Conservation (phyloP, 164 flowering plant species). For the Akebia trifoliata region DNA sequence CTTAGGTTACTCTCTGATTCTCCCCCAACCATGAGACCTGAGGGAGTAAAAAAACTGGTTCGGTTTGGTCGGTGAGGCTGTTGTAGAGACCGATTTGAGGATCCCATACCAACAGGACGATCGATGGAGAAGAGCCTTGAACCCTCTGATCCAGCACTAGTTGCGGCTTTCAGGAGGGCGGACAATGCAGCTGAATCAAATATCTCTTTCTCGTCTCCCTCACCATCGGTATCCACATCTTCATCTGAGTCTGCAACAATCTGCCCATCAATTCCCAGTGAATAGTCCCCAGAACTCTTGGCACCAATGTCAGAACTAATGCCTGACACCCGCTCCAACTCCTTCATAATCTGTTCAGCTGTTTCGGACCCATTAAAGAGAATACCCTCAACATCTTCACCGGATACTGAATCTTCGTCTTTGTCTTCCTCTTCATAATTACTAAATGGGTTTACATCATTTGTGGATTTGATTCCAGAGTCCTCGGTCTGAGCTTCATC, state of each 20-base stretch:
- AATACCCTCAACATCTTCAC: slow-evolving; percentile 46
- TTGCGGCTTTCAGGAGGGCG: slow-evolving; percentile 88
- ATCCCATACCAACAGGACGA: slow-evolving; percentile 93
- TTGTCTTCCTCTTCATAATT: slow-evolving; percentile 26
- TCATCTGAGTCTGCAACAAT: slow-evolving; percentile 86
- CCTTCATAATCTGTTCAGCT: slow-evolving; percentile 65
- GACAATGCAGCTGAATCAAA: slow-evolving; percentile 91
- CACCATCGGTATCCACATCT: slow-evolving; percentile 81
- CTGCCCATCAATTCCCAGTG: slow-evolving; percentile 66
- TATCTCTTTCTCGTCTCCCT: slow-evolving; percentile 62
- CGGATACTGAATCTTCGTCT: slow-evolving; percentile 47
- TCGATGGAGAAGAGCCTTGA: slow-evolving; percentile 78
- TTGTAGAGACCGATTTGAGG: slow-evolving; percentile 51
- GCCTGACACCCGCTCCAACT: slow-evolving; percentile 51
- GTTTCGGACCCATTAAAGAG: slow-evolving; percentile 60
- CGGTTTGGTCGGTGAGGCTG: slow-evolving; percentile 53
- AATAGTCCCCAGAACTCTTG: slow-evolving; percentile 36
- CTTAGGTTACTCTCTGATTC: slow-evolving; percentile 51
- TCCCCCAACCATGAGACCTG: slow-evolving; percentile 27
- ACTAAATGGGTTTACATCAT: slow-evolving; percentile 12
- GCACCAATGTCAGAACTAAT: slow-evolving; percentile 40
- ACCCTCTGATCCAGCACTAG: slow-evolving; percentile 50
- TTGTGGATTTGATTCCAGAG: slow-evolving; percentile 2
- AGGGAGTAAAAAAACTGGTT: slow-evolving; percentile 37
- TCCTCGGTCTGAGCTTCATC: slow-evolving; percentile 3